A percentile compares a stretch with the other conserved stretches of the same genome.
These are phyloP conservation scores for Coelastrella sp. DNA, from an alignment of 139 green algal species.

Conservation along the genomic window DNA sequence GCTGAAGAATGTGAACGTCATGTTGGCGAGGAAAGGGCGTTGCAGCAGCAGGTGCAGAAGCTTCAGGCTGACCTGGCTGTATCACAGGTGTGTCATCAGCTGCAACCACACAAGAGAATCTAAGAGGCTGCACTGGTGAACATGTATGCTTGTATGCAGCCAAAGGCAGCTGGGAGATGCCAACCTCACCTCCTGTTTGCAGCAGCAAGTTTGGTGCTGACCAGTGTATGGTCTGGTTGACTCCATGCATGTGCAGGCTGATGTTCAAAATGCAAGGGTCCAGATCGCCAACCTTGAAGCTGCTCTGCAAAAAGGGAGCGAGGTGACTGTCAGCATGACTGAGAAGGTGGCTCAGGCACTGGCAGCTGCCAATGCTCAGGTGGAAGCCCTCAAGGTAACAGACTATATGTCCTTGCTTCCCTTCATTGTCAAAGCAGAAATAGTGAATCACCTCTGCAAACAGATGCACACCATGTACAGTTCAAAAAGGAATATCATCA, in stretches of 20 bases:
- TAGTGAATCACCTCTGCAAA: no score
- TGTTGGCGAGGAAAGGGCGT: slow-evolving; percentile 11
- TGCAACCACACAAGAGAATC: no score
- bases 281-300: slow-evolving; percentile 56
- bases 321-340: slow-evolving; percentile 63
- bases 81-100: neutral
- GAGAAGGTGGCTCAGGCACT: slow-evolving; percentile 62
- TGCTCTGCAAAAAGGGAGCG: slow-evolving; percentile 64
- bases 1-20: slow-evolving; percentile 46
- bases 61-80: slow-evolving; percentile 37
- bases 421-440: no score
- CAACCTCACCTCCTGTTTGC: neutral
- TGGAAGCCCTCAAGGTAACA: slow-evolving; percentile 47
- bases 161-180: neutral
- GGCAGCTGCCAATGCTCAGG: slow-evolving; percentile 50
- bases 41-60: slow-evolving; percentile 55
- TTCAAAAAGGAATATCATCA: no score
- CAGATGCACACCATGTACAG: no score
- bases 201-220: neutral
- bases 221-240: neutral
- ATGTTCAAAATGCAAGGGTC: slow-evolving; percentile 27
- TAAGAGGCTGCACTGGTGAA: no score
- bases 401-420: neutral
- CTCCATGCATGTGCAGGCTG: neutral
- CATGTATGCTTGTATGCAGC: no score